Base-by-base conservation (phyloP, 306 rosid species). In the Cucumis melo region DNA sequence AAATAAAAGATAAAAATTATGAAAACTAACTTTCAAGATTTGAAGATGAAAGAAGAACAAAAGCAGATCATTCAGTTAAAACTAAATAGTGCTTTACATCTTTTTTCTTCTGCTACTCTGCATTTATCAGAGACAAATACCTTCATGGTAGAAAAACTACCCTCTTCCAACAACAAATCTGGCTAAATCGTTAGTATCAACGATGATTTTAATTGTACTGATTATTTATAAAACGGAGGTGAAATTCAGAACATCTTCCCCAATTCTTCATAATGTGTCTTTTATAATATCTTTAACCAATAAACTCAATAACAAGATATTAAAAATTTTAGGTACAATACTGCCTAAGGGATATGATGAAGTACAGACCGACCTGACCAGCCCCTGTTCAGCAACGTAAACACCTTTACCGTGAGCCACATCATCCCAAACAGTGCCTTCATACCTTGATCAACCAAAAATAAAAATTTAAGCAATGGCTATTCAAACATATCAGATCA, bases 361-460 rank as follows among this genome's bases (percentile, higher is more conserved):
- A 32, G 53, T 16, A 12, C 39, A 65, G 46, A 81, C 92, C 77
- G 86, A 94, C 97, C 99, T 94, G 88, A 92, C 92, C 17, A 94
- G 86, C 34, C 87, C 93, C 72, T 74, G 77, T 38, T 83, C 80
- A 51, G 91, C 86, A 77, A 84, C 88, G 80, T 78, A 94, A 68
- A 92, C 95, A 59, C 99, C 99, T 86, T 87, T 94, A 12, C 99
- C 99, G 51, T 94, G 99, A 65, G 97, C 96, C 88, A 87, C 78
- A 85, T 94, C 99, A 88, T 94, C 97, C 99, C 99, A 94, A 79
- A 89, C 82, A 38, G 99, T 94, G 39, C 99, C 97, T 85, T 94
- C 99, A 80, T 90, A 92, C 87, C 99, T 94, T 82, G 20, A 76
- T 62, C 17, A 82, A 73, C 34, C 1, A 80, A 36, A 74, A 19